These are phyloP conservation scores for Aurinia saxatilis DNA, from an alignment of 345 rosid genomes.

Conservation along the genomic window DNA sequence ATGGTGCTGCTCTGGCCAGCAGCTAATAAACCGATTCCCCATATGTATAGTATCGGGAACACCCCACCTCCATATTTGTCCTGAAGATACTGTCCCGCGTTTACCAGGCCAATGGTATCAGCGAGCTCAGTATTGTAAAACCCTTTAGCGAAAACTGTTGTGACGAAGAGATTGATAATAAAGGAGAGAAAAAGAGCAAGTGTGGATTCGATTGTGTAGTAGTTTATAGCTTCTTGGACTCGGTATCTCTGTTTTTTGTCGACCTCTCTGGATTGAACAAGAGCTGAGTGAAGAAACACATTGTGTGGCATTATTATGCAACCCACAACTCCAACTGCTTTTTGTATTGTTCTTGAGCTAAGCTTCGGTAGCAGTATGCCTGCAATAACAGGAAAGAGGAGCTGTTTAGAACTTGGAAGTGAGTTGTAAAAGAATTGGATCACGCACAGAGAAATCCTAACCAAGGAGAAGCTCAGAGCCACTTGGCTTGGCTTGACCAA, in stretches of 20 bases:
- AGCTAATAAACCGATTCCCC: slow-evolving; percentile 85
- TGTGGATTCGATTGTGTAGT: slow-evolving; percentile 79
- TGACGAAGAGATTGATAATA: slow-evolving; percentile 81
- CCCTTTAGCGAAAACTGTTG: slow-evolving; percentile 81
- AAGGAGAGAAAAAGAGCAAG: slow-evolving; percentile 68
- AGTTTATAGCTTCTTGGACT: slow-evolving; percentile 81
- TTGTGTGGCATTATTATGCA: slow-evolving; percentile 97
- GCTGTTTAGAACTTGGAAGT: not conserved
- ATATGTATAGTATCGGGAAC: slow-evolving; percentile 83
- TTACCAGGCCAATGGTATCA: slow-evolving; percentile 65
- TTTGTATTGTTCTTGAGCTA: slow-evolving; percentile 75
- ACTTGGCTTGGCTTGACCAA: slow-evolving; percentile 78
- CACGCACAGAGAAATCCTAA: slow-evolving; percentile 18
- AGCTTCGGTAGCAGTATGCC: slow-evolving; percentile 78
- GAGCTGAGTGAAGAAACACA: slow-evolving; percentile 90
- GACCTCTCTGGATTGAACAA: slow-evolving; percentile 82
- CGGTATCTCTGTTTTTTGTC: slow-evolving; percentile 53
- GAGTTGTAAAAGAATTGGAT: not conserved
- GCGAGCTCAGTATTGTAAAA: slow-evolving; percentile 76
- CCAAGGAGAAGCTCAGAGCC: slow-evolving; percentile 77
- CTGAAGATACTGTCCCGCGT: slow-evolving; percentile 86
- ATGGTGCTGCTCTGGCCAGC: slow-evolving; percentile 97
- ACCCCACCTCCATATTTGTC: slow-evolving; percentile 84
- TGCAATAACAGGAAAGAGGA: slow-evolving; percentile 13
- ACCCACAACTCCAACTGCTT: slow-evolving; percentile 94